Evolutionary conservation across 169 alveolate genomes (phyloP).

Genomic region (Cyclospora cayetanensis): DNA sequence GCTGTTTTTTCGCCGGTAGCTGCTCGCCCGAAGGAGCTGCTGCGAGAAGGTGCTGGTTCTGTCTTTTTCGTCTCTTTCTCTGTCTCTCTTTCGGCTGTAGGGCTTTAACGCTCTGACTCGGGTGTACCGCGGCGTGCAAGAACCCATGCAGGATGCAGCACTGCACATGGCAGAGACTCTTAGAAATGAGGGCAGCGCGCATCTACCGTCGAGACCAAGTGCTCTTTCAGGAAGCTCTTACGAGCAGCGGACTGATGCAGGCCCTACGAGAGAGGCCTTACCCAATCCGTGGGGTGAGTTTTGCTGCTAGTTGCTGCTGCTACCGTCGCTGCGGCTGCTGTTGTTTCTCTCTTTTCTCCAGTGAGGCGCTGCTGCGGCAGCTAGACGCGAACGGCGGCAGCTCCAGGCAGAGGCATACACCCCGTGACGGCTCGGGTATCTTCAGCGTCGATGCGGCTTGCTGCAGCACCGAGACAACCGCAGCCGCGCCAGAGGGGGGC

Average conservation of each 20-base stretch:
- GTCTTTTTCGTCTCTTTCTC: neutral
- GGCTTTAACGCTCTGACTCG: conserved; percentile 80
- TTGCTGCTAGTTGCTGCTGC: neutral
- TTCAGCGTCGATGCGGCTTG: neutral
- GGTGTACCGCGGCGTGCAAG: conserved; percentile 79
- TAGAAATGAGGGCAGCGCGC: neutral
- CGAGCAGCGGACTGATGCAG: neutral
- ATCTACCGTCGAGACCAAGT: neutral
- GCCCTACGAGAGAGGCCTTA: conserved; percentile 35
- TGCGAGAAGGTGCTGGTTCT: neutral
- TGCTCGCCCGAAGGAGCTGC: neutral
- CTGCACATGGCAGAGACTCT: conserved; percentile 43
- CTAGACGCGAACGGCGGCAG: neutral
- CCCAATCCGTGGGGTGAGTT: conserved; percentile 75
- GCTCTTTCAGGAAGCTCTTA: too few relatives aligned
- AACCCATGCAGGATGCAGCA: conserved; percentile 82
- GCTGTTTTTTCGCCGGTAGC: neutral
- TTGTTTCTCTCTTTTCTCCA: neutral
- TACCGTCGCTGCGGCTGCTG: neutral
- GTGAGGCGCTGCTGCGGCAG: neutral
- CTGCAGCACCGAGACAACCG: neutral
- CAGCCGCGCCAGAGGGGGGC: neutral
- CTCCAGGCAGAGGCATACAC: neutral
- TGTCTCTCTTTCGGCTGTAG: conserved; percentile 45
- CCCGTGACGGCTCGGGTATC: too few relatives aligned